A percentile compares a stretch with the other conserved stretches of the same genome.
These are phyloP conservation scores for Cercospora janseana DNA, from an alignment of 2,329 filamentous ascomycete genomes.

Conservation along the genomic window DNA sequence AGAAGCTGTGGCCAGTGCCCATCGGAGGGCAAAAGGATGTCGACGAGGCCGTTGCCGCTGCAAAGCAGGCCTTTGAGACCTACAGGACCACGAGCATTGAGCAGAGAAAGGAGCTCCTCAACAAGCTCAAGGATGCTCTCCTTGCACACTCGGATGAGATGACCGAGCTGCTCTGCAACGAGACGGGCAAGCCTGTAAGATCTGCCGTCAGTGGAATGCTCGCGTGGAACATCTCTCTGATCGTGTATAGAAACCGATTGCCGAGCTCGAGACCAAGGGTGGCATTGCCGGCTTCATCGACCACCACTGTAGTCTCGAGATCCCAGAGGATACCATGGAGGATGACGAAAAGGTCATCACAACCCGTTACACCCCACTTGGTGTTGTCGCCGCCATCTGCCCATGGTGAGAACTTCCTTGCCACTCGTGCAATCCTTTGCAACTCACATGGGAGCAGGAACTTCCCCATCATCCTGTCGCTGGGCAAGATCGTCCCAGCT, in stretches of 20 bases:
- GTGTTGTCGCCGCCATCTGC: constrained; percentile 48
- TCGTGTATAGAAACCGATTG: constrained; percentile 41
- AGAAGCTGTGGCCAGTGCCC: constrained; percentile 40
- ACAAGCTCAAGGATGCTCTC: constrained; percentile 37
- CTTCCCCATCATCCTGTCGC: constrained; percentile 54
- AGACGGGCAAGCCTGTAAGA: constrained; percentile 42
- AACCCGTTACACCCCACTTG: constrained; percentile 49
- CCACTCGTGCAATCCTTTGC: background rate
- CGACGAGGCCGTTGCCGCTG: constrained; percentile 40
- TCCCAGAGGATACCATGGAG: constrained; percentile 44
- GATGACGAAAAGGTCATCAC: constrained; percentile 50
- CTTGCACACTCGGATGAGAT: constrained; percentile 38
- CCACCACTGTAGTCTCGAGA: constrained; percentile 39
- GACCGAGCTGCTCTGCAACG: constrained; percentile 37
- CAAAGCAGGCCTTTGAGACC: constrained; percentile 39
- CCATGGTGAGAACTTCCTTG: constrained; percentile 36
- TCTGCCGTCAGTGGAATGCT: background rate
- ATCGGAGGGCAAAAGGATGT: constrained; percentile 41
- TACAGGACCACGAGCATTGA: constrained; percentile 37
- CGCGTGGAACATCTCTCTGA: constrained; percentile 10
- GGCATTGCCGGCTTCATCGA: constrained; percentile 38
- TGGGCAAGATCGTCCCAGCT: constrained; percentile 57
- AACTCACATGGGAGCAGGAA: constrained; percentile 35
- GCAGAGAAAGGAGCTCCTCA: constrained; percentile 40
- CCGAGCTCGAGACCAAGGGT: constrained; percentile 42